Conservation (phyloP, 140 eudicot genomes). For the Anethum foeniculum region DNA sequence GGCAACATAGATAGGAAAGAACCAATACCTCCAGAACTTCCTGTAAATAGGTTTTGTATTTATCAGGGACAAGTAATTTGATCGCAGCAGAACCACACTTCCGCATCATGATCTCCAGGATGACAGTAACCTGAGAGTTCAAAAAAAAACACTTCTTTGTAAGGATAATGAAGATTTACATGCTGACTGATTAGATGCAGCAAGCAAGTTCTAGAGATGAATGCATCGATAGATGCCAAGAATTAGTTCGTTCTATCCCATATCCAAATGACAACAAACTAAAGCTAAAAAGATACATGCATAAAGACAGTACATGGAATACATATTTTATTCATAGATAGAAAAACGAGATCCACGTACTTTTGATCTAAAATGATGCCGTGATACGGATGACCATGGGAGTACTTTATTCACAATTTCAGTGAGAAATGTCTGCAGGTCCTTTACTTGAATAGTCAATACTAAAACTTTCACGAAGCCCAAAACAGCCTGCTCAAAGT, state of each 20-base stretch:
- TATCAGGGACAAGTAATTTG: conserved; percentile 52
- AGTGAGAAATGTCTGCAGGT: conserved; percentile 53
- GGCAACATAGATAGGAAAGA: not conserved
- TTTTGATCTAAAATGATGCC: conserved; percentile 85
- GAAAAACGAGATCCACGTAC: conserved; percentile 26
- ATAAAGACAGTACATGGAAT: not conserved
- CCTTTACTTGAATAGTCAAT: conserved; percentile 52
- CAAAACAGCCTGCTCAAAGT: conserved; percentile 67
- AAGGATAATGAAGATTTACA: not conserved
- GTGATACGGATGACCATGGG: conserved; percentile 93
- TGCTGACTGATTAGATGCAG: not conserved
- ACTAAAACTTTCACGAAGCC: conserved; percentile 94
- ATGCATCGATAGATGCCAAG: not conserved
- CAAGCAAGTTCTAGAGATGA: not conserved
- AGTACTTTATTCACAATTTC: conserved; percentile 61
- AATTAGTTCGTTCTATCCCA: not conserved
- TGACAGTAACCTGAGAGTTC: conserved; percentile 59
- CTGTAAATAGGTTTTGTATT: conserved; percentile 49
- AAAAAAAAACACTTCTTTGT: not conserved
- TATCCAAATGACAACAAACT: not conserved
- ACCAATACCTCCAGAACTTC: conserved; percentile 55
- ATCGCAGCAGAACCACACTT: conserved; percentile 78
- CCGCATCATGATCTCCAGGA: conserved; percentile 81
- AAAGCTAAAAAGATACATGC: not conserved
- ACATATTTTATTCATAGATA: not conserved